Conservation (phyloP, 1,139 yeast genomes). For the Blastobotrys apis region DNA sequence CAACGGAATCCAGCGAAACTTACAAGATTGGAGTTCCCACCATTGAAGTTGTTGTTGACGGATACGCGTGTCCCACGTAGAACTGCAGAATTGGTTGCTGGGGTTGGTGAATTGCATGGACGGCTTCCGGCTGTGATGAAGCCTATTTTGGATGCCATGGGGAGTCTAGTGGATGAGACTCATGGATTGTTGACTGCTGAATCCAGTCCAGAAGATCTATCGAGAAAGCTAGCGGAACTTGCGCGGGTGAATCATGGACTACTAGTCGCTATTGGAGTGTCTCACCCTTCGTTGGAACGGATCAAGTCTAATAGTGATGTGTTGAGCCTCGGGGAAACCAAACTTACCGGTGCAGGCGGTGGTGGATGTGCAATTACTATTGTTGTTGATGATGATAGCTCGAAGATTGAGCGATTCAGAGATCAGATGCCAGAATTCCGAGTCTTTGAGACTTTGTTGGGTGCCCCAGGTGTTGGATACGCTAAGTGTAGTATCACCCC, state of each 20-base stretch:
- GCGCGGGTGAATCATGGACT: slow-evolving; percentile 87
- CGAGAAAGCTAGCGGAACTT: slow-evolving; percentile 48
- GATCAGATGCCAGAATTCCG: slow-evolving; percentile 48
- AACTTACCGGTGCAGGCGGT: slow-evolving; percentile 98
- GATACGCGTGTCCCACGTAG: slow-evolving; percentile 84
- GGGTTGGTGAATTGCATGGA: slow-evolving; percentile 56
- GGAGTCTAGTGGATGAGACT: slow-evolving; percentile 55
- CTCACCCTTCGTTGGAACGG: slow-evolving; percentile 81
- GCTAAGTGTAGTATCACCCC: neutral
- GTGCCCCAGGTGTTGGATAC: slow-evolving; percentile 81
- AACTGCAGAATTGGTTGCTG: slow-evolving; percentile 77
- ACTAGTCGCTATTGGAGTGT: slow-evolving; percentile 80
- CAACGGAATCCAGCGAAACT: slow-evolving; percentile 47
- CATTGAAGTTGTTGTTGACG: slow-evolving; percentile 67
- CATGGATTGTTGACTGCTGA: slow-evolving; percentile 37
- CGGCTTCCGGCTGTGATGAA: slow-evolving; percentile 53
- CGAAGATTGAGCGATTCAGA: slow-evolving; percentile 37
- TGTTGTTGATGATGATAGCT: slow-evolving; percentile 49
- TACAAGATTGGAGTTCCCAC: slow-evolving; percentile 48
- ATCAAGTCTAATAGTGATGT: slow-evolving; percentile 62
- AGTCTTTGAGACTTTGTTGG: slow-evolving; percentile 76
- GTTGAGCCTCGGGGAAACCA: slow-evolving; percentile 73
- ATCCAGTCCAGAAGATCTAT: neutral
- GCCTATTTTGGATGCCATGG: slow-evolving; percentile 53
- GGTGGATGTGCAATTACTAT: slow-evolving; percentile 98